A percentile compares a stretch with the other conserved stretches of the same genome.
Evolutionary conservation across 352 stramenopile species (phyloP).

Genomic region (Phytophthora pseudosyringae): DNA sequence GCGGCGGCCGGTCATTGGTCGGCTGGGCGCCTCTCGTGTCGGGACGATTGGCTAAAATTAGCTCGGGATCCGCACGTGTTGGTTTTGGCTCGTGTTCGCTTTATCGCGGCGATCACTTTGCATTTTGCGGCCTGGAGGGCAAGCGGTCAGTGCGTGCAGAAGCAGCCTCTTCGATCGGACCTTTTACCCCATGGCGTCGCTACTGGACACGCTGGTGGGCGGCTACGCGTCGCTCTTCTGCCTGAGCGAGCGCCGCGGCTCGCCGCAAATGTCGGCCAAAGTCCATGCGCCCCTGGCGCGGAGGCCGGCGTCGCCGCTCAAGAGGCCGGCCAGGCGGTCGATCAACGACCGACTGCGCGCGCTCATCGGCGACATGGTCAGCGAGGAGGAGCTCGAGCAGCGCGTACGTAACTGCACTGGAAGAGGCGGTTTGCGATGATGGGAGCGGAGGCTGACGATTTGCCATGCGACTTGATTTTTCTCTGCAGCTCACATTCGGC

Average conservation of each 20-base stretch:
- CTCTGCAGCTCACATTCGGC: slow-evolving; percentile 62
- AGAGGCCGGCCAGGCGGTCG: slow-evolving; percentile 41
- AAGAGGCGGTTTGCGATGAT: background rate
- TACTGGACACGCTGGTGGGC: slow-evolving; percentile 37
- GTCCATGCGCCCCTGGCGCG: slow-evolving; percentile 33
- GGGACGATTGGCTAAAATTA: slow-evolving; percentile 40
- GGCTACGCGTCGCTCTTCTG: slow-evolving; percentile 55
- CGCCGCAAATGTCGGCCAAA: slow-evolving; percentile 43
- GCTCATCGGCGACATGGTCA: slow-evolving; percentile 69
- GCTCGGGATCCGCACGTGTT: slow-evolving; percentile 13
- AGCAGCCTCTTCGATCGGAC: background rate
- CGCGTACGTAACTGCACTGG: slow-evolving; percentile 37
- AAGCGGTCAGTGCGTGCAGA: background rate
- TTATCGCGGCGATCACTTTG: slow-evolving; percentile 26
- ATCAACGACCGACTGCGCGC: slow-evolving; percentile 69
- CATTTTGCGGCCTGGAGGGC: slow-evolving; percentile 20
- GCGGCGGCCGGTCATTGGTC: slow-evolving; percentile 1
- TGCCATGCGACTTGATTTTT: slow-evolving; percentile 26
- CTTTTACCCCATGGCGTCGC: slow-evolving; percentile 17
- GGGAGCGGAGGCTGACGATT: slow-evolving; percentile 23
- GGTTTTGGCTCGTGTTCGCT: slow-evolving; percentile 17
- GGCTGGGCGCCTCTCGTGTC: background rate
- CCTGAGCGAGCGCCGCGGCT: slow-evolving; percentile 40
- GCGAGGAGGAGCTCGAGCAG: slow-evolving; percentile 61
- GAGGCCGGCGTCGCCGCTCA: slow-evolving; percentile 4